These are phyloP conservation scores for Fusarium cicatricum DNA, from an alignment of 2,329 filamentous ascomycete genomes.

Conservation along the genomic window DNA sequence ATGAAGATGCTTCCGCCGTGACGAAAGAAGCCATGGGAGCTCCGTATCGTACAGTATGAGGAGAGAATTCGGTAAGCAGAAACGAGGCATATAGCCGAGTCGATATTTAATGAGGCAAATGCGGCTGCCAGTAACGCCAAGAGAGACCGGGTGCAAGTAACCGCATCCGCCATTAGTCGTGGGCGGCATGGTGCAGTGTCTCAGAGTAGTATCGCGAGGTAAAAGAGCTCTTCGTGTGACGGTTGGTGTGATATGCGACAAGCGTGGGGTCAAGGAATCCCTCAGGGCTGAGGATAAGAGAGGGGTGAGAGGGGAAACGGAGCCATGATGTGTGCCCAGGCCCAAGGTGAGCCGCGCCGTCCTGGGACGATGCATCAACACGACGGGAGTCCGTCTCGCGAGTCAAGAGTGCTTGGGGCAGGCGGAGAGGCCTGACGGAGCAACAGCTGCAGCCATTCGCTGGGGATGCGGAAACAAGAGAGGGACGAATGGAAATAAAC, in stretches of 20 bases:
- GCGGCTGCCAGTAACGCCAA: slow-evolving; percentile 29
- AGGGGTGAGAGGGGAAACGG: not conserved
- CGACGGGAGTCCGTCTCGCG: not conserved
- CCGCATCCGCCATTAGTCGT: not conserved
- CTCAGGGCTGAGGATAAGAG: slow-evolving; percentile 4
- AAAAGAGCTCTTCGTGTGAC: slow-evolving; percentile 4
- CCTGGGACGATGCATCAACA: not conserved
- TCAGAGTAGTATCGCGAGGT: slow-evolving; percentile 9
- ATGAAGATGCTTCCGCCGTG: not conserved
- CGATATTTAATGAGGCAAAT: not conserved
- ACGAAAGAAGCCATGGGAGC: not conserved
- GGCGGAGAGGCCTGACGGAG: not conserved
- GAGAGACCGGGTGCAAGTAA: too few species aligned
- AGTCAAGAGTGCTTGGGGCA: slow-evolving; percentile 10
- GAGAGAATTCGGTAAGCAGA: slow-evolving; percentile 9
- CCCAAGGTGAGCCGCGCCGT: not conserved
- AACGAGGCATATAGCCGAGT: not conserved
- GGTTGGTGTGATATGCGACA: slow-evolving; percentile 1
- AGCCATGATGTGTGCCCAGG: slow-evolving; percentile 2
- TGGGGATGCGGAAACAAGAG: not conserved
- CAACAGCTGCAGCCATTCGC: not conserved
- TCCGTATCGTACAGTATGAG: not conserved
- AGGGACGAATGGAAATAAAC: not conserved
- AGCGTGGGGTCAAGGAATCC: not conserved
- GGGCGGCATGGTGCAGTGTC: not conserved